Evolutionary conservation across 2,329 filamentous ascomycete genomes (phyloP).

Genomic region (Dactylellina sp.): DNA sequence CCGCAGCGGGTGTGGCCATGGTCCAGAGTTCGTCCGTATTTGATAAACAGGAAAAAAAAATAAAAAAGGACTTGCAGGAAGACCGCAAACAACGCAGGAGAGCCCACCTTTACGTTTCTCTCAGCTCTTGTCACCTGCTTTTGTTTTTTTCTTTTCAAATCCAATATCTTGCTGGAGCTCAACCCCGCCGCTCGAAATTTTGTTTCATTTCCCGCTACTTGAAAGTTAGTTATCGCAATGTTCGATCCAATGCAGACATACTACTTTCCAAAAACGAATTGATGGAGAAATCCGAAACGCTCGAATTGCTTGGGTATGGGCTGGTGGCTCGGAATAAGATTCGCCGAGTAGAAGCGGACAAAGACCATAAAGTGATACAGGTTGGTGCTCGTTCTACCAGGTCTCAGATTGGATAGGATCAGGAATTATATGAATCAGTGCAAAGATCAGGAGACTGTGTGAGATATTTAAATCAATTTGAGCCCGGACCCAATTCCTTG

Average conservation of each 20-base stretch:
- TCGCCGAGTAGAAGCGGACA: slow-evolving; percentile 49
- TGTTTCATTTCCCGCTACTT: slow-evolving; percentile 52
- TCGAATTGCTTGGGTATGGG: slow-evolving; percentile 36
- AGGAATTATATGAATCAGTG: slow-evolving; percentile 54
- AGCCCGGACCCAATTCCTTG: slow-evolving; percentile 56
- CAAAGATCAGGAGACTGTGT: slow-evolving; percentile 48
- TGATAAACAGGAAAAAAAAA: not conserved
- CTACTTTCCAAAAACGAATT: slow-evolving; percentile 50
- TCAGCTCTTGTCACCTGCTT: slow-evolving; percentile 19
- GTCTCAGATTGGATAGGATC: slow-evolving; percentile 55
- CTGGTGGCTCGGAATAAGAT: slow-evolving; percentile 45
- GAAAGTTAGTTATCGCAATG: slow-evolving; percentile 7
- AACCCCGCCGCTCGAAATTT: slow-evolving; percentile 19
- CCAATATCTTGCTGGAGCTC: slow-evolving; percentile 23
- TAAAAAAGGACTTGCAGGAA: slow-evolving; percentile 20
- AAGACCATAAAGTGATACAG: slow-evolving; percentile 26
- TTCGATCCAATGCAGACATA: slow-evolving; percentile 28
- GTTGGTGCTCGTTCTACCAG: slow-evolving; percentile 41
- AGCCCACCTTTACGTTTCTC: slow-evolving; percentile 35
- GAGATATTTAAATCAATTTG: slow-evolving; percentile 55
- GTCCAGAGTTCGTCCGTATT: not conserved
- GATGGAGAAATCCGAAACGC: slow-evolving; percentile 53
- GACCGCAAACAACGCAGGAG: slow-evolving; percentile 54
- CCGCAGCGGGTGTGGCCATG: slow-evolving; percentile 14
- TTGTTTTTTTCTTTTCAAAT: slow-evolving; percentile 11